phyloP scores from a whole-genome alignment of 139 green algal genomes.

The Astrephomene gubernaculifera region DNA sequence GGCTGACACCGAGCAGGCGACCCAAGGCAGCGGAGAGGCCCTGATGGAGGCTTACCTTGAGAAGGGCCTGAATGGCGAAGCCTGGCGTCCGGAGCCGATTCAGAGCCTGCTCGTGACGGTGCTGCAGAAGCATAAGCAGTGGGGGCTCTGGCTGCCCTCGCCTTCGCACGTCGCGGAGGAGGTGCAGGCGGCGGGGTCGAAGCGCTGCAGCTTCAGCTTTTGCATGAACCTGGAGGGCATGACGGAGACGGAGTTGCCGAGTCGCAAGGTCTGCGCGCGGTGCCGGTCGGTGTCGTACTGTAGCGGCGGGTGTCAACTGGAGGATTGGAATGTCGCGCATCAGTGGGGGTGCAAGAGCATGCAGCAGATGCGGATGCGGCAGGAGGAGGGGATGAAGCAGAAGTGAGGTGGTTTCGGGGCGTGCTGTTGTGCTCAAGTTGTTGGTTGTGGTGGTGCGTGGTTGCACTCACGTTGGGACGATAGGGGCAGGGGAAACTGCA shows the following conservation, averaged over 20 bases:
- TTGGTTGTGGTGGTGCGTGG: too few relatives aligned
- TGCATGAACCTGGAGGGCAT: conserved; percentile 7
- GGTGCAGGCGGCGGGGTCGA: neutral
- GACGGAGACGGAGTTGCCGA: neutral
- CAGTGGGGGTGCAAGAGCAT: neutral
- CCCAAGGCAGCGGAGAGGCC: neutral
- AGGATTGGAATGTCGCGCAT: neutral
- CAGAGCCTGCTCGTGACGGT: neutral
- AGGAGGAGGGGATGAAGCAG: too few relatives aligned
- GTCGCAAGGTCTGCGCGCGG: neutral
- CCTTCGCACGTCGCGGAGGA: neutral
- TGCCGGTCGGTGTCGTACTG: conserved; percentile 14
- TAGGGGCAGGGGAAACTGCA: too few relatives aligned
- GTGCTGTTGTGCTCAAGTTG: too few relatives aligned
- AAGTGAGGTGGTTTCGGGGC: too few relatives aligned
- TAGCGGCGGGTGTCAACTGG: neutral
- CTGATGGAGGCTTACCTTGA: neutral
- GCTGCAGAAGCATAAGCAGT: neutral
- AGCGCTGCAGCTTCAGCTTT: neutral
- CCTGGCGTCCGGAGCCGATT: neutral
- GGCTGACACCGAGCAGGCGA: neutral
- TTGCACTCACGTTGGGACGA: too few relatives aligned
- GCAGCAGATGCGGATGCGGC: neutral
- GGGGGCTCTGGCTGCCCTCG: neutral
- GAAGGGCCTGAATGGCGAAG: neutral